phyloP scores from a whole-genome alignment of 2,329 filamentous ascomycete genomes.

The Fusarium tuaranense region DNA sequence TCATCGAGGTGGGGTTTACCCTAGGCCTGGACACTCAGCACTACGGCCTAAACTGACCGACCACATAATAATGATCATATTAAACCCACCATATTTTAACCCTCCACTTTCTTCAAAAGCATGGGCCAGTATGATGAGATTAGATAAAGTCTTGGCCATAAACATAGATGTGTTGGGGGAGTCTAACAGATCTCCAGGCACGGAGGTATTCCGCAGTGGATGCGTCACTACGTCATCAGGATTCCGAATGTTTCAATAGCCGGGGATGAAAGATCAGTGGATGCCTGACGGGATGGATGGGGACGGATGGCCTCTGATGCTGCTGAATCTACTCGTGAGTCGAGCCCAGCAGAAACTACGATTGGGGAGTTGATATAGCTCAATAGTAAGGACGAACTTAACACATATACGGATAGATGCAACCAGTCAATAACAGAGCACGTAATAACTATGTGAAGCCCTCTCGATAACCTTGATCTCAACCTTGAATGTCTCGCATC shows the following conservation, averaged over 20 bases:
- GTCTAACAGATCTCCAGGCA: neutral
- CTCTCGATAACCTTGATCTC: conserved; percentile 7
- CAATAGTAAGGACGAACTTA: neutral
- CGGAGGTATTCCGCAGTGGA: conserved; percentile 6
- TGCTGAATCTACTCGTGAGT: neutral
- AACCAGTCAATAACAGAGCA: neutral
- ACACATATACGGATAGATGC: neutral
- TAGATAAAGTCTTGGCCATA: neutral
- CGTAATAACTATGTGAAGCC: neutral
- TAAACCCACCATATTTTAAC: neutral
- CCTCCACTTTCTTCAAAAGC: neutral
- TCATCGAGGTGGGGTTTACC: neutral
- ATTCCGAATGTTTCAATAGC: neutral
- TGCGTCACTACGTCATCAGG: conserved; percentile 1
- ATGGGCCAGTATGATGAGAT: neutral
- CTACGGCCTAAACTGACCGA: neutral
- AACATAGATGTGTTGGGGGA: neutral
- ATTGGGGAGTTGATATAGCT: neutral
- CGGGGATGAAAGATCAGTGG: neutral
- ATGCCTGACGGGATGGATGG: too few species aligned
- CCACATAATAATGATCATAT: neutral
- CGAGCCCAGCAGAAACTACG: neutral
- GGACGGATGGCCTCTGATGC: neutral
- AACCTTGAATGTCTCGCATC: neutral
- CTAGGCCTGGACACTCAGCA: neutral